phyloP scores from a whole-genome alignment of 805 yeast species.

The Ogataea ganodermae region DNA sequence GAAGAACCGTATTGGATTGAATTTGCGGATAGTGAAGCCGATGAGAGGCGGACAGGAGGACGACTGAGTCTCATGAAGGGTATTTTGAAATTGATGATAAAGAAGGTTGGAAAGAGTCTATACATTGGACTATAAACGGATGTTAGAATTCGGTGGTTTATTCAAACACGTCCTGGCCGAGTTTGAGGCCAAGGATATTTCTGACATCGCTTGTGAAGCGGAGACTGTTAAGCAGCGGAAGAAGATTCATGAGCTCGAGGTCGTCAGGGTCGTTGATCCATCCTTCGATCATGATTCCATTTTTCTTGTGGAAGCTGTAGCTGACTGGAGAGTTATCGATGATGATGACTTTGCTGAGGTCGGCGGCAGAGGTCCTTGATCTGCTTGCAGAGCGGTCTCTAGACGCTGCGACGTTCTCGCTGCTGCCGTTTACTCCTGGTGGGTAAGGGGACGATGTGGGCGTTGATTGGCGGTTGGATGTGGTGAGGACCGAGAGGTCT shows the following conservation, averaged over 20 bases:
- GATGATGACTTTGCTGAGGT: slow-evolving; percentile 68
- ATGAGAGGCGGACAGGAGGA: slow-evolving; percentile 30
- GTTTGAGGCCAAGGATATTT: slow-evolving; percentile 68
- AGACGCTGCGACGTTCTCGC: slow-evolving; percentile 16
- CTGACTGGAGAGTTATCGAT: slow-evolving; percentile 94
- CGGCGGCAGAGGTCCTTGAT: slow-evolving; percentile 34
- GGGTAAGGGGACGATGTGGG: slow-evolving; percentile 19
- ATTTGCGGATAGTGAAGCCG: slow-evolving; percentile 57
- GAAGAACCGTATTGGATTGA: slow-evolving; percentile 45
- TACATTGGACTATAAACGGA: too few species aligned
- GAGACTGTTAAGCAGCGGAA: slow-evolving; percentile 78
- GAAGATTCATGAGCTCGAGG: slow-evolving; percentile 71
- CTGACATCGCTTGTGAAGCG: slow-evolving; percentile 85
- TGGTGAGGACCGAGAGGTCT: slow-evolving; percentile 49
- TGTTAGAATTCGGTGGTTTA: too few species aligned
- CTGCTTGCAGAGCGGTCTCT: slow-evolving; percentile 35
- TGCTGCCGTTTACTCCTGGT: slow-evolving; percentile 11
- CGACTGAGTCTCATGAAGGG: slow-evolving; percentile 7
- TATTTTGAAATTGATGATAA: background rate
- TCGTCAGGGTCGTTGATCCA: slow-evolving; percentile 98
- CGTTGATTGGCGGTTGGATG: slow-evolving; percentile 15
- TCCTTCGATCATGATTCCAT: slow-evolving; percentile 93
- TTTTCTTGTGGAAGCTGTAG: slow-evolving; percentile 78
- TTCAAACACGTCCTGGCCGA: slow-evolving; percentile 68
- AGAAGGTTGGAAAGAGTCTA: background rate